Evolutionary conservation across 495 filamentous ascomycete species (phyloP), one percentile per base, ranked within the genome.

Genomic region (Penicillium longicatenatum): DNA sequence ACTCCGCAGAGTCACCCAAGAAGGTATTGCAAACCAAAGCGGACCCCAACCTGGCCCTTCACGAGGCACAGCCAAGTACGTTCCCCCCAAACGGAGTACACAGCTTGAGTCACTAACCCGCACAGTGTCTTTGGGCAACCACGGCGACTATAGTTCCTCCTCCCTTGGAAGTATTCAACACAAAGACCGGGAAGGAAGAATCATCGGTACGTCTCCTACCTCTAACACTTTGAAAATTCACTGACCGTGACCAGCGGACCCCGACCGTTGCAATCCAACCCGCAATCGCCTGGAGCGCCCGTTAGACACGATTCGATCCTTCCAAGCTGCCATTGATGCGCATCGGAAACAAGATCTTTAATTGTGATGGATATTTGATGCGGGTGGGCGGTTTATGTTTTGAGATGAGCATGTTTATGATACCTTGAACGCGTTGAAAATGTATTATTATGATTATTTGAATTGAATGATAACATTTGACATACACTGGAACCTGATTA

Each of bases 231-330:
- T 14, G 12, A 10, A 31, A 35, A 1, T 14, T 12, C 10, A 14
- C 31, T 35, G 3, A 35, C 31, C 11, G 9, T 1, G 31, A 12
- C n/a, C 37, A 77, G 75, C 68, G 17, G 75, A 78, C 39, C 75
- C 75, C 10, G 75, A 78, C 53, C 63, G 60, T 9, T 75, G 72
- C 14, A 78, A 78, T 45, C 93, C 93, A 5, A 97, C 93, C 11
- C 84, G 93, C 54, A 86, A 79, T 57, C 86, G 93, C 56, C 83
- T 91, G 77, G 93, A 98, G 75, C 84, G 93, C 20, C 93, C 93
- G 12, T 74, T 98, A 12, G 93, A 97, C 61, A 98, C 93, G 0
- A 97, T 98, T 60, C 84, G 91, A 55, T 86, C 85, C 9, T 97
- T 97, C 64, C 89, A 98, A 67, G 91, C 88, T 22, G 92, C 91